These are phyloP conservation scores for Agaricales sp. DNA, from an alignment of 1,284 basidiomycete genomes.

Conservation along the genomic window DNA sequence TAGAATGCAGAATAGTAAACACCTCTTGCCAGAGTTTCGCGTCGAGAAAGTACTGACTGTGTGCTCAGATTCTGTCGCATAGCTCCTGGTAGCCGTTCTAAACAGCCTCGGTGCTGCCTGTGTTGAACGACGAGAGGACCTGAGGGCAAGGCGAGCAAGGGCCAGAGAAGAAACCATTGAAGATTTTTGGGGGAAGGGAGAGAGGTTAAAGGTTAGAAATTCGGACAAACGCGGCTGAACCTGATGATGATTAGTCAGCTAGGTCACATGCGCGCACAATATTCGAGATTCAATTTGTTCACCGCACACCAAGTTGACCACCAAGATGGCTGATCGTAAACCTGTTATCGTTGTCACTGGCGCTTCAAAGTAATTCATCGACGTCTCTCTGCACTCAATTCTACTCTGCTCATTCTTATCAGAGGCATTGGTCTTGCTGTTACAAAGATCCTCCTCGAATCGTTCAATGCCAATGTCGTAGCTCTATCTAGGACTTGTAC, in stretches of 20 bases:
- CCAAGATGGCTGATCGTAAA: conserved; percentile 15
- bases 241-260: background rate
- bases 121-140: conserved; percentile 28
- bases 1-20: conserved; percentile 21
- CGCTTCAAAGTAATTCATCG: conserved; percentile 56
- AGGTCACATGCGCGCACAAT: too few relatives aligned
- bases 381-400: conserved; percentile 6
- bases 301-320: background rate
- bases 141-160: conserved; percentile 45
- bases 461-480: conserved; percentile 57
- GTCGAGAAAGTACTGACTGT: conserved; percentile 29
- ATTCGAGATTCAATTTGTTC: too few relatives aligned
- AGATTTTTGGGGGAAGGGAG: conserved; percentile 18
- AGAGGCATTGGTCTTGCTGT: conserved; percentile 82
- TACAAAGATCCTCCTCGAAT: conserved; percentile 48
- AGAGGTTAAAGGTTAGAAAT: conserved; percentile 18
- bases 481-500: conserved; percentile 65
- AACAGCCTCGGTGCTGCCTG: conserved; percentile 16
- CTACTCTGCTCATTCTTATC: conserved; percentile 9
- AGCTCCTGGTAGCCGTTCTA: conserved; percentile 35
- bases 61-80: conserved; percentile 54
- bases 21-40: conserved; percentile 8
- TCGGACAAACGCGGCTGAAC: conserved; percentile 12
- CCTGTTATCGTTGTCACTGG: conserved; percentile 65
- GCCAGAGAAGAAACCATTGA: conserved; percentile 56